Percentiles rank a stretch among this genome's conserved stretches.
Evolutionary conservation across 768 basidiomycete genomes (phyloP).

Genomic region (Naganishia kalamii): DNA sequence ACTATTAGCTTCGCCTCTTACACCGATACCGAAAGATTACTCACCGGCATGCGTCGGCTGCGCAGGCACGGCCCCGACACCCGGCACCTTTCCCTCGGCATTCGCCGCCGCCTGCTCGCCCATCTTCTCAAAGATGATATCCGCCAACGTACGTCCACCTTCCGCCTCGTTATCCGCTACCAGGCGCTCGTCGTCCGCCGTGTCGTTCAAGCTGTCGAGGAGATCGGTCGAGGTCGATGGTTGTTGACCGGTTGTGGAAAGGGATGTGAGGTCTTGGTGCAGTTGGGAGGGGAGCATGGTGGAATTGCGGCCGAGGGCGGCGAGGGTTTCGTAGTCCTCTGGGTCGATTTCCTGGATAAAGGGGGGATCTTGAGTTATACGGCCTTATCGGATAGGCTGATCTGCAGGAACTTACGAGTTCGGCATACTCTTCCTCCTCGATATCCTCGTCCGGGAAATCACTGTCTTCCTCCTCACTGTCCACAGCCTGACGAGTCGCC

Average conservation of each 20-base stretch:
- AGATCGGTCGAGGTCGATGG: constrained; percentile 14
- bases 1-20: constrained; percentile 1
- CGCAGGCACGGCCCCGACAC: constrained; percentile 14
- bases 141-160: constrained; percentile 63
- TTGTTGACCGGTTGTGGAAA: constrained; percentile 62
- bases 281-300: constrained; percentile 18
- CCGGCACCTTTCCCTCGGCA: not conserved
- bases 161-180: constrained; percentile 20
- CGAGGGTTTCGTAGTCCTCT: constrained; percentile 76
- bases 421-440: constrained; percentile 48
- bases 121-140: constrained; percentile 92
- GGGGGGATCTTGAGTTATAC: not conserved
- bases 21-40: constrained; percentile 7
- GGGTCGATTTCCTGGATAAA: constrained; percentile 67
- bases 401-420: constrained; percentile 45
- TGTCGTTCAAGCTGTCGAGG: constrained; percentile 6
- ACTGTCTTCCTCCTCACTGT: constrained; percentile 35
- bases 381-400: no score
- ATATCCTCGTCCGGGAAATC: constrained; percentile 38
- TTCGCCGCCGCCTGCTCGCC: constrained; percentile 57
- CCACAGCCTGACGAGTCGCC: not conserved
- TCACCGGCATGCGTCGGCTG: constrained; percentile 21
- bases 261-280: constrained; percentile 36
- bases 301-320: constrained; percentile 47
- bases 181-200: constrained; percentile 11